phyloP scores from a whole-genome alignment of 306 rosid genomes.

The Inga oerstediana region DNA sequence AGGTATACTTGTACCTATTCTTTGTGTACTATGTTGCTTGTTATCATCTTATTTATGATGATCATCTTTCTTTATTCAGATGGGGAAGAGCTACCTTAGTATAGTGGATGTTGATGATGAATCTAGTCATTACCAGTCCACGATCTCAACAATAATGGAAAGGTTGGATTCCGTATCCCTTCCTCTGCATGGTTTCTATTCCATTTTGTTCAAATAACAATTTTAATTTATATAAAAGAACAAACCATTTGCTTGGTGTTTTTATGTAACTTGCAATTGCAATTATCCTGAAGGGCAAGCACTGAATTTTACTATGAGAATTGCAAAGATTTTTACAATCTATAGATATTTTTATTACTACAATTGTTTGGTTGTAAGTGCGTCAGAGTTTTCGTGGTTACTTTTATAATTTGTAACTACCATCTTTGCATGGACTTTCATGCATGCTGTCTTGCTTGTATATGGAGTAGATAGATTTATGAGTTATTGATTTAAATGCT shows the following conservation, averaged over 20 bases:
- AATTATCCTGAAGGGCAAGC: slow-evolving; percentile 1
- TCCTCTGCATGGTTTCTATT: slow-evolving; percentile 18
- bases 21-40: not conserved
- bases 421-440: slow-evolving; percentile 11
- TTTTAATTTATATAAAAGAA: slow-evolving; percentile 8
- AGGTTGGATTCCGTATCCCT: slow-evolving; percentile 49
- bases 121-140: slow-evolving; percentile 42
- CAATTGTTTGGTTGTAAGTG: not conserved
- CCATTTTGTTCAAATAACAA: not conserved
- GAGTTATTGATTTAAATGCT: not conserved
- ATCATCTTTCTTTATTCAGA: slow-evolving; percentile 47
- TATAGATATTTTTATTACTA: not conserved
- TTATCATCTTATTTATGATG: slow-evolving; percentile 24
- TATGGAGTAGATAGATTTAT: not conserved
- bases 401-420: not conserved
- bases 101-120: slow-evolving; percentile 40
- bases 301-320: slow-evolving; percentile 1
- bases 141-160: slow-evolving; percentile 55
- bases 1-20: slow-evolving; percentile 54
- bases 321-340: not conserved
- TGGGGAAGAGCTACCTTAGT: slow-evolving; percentile 55
- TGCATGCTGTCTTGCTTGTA: not conserved
- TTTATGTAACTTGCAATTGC: slow-evolving; percentile 21
- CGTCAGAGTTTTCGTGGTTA: not conserved
- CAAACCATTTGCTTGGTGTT: slow-evolving; percentile 21